These are phyloP conservation scores for Pseudovirgaria hyperparasitica DNA, from an alignment of 2,329 filamentous ascomycete species.

Conservation along the genomic window DNA sequence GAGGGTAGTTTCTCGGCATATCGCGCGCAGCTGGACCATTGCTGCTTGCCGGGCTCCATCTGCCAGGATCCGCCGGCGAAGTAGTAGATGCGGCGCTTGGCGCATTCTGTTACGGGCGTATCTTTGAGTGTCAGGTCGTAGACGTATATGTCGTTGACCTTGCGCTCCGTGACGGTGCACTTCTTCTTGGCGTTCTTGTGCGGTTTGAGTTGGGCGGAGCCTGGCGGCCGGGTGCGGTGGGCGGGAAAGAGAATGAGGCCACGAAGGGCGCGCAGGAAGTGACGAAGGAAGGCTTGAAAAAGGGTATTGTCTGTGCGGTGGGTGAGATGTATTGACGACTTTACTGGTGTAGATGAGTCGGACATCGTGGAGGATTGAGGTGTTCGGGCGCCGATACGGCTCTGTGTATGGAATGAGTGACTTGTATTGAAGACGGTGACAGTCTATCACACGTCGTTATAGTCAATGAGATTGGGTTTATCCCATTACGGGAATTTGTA, in stretches of 20 bases:
- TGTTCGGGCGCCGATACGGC: too few relatives aligned
- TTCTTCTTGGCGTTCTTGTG: constrained; percentile 18
- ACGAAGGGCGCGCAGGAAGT: constrained; percentile 24
- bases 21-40: constrained; percentile 39
- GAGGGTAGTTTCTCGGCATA: constrained; percentile 29
- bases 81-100: constrained; percentile 35
- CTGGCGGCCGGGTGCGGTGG: constrained; percentile 21
- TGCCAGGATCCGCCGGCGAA: constrained; percentile 46
- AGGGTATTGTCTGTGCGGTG: constrained; percentile 26
- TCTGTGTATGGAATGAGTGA: too few relatives aligned
- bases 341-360: neutral
- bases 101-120: constrained; percentile 3
- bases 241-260: constrained; percentile 18
- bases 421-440: too few relatives aligned
- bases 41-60: constrained; percentile 34
- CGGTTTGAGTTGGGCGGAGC: constrained; percentile 27
- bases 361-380: neutral
- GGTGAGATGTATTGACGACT: constrained; percentile 19
- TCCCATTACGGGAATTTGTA: too few relatives aligned
- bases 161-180: constrained; percentile 27
- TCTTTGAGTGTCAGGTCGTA: constrained; percentile 29
- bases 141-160: constrained; percentile 30
- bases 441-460: too few relatives aligned
- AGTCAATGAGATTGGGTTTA: too few relatives aligned
- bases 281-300: constrained; percentile 25